Conservation (phyloP, 2,329 filamentous ascomycete genomes). For the Dothistroma pini region DNA sequence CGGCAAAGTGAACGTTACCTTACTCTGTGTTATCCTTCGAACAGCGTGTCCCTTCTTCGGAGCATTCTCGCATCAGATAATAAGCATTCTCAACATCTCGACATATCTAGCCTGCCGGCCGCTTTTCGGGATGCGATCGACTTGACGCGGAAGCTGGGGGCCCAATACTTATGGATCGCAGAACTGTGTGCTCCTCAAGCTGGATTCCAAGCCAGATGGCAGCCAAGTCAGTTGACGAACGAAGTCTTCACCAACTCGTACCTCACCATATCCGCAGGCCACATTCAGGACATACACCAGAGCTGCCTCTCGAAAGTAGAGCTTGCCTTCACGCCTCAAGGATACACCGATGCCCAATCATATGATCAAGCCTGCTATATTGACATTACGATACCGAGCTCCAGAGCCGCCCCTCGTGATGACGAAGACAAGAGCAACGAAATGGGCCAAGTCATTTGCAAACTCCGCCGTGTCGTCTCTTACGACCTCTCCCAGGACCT, state of each 20-base stretch:
- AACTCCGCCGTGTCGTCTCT: background rate
- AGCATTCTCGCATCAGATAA: background rate
- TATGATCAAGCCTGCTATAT: background rate
- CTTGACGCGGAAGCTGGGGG: background rate
- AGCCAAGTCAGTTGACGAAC: background rate
- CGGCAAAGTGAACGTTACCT: background rate
- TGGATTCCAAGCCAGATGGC: background rate
- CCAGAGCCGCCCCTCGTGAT: background rate
- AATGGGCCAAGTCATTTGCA: background rate
- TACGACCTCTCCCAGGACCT: background rate
- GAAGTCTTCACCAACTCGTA: background rate
- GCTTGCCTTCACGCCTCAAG: background rate
- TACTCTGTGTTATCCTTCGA: background rate
- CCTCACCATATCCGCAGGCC: background rate
- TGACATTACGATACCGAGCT: background rate
- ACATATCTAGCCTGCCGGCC: background rate
- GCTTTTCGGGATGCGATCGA: conserved; percentile 8
- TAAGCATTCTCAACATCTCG: background rate
- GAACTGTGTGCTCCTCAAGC: conserved; percentile 6
- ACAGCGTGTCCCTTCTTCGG: background rate
- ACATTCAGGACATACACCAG: background rate
- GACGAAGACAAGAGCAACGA: background rate
- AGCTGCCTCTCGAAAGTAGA: background rate
- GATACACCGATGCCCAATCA: background rate
- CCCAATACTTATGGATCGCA: conserved; percentile 13